Conservation (phyloP, 2,329 filamentous ascomycete species). For the Xylariaceae sp. region DNA sequence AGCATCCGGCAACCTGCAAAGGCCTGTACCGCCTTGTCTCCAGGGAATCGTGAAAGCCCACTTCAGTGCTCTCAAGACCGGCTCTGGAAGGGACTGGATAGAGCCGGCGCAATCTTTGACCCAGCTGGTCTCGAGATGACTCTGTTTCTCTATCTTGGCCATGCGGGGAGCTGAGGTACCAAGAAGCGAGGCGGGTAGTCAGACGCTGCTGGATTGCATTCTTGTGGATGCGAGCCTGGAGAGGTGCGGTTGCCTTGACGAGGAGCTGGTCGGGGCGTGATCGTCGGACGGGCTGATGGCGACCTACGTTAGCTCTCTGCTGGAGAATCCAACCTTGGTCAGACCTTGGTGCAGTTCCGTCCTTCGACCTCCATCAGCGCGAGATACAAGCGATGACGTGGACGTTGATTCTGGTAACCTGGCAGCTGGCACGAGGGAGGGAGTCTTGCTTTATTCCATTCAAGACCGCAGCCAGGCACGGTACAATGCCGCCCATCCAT, state of each 20-base stretch:
- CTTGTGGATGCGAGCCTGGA: conserved; percentile 43
- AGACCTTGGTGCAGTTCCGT: conserved; percentile 25
- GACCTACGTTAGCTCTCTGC: conserved; percentile 42
- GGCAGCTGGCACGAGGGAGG: conserved; percentile 33
- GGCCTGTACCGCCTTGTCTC: conserved; percentile 37
- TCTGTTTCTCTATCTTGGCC: conserved; percentile 36
- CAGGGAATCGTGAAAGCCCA: conserved; percentile 38
- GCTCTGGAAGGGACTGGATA: too few species aligned
- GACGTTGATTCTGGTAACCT: conserved; percentile 26
- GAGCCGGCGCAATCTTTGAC: conserved; percentile 42
- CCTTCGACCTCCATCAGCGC: conserved; percentile 20
- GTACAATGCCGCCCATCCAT: conserved; percentile 10
- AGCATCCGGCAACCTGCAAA: conserved; percentile 40
- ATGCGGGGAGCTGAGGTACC: conserved; percentile 5
- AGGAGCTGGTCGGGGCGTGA: conserved; percentile 40
- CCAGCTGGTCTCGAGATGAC: conserved; percentile 43
- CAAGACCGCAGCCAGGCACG: conserved; percentile 12
- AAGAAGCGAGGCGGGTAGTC: conserved; percentile 15
- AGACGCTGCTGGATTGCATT: conserved; percentile 41
- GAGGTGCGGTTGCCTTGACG: conserved; percentile 27
- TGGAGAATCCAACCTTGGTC: conserved; percentile 32
- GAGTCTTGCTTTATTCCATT: conserved; percentile 34
- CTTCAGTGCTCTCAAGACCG: conserved; percentile 38
- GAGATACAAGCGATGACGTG: conserved; percentile 37
- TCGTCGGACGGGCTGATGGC: conserved; percentile 48